Evolutionary conservation across 768 basidiomycete species (phyloP), one percentile per base, ranked within the genome.

Genomic region (Sporobolomyces roseus): DNA sequence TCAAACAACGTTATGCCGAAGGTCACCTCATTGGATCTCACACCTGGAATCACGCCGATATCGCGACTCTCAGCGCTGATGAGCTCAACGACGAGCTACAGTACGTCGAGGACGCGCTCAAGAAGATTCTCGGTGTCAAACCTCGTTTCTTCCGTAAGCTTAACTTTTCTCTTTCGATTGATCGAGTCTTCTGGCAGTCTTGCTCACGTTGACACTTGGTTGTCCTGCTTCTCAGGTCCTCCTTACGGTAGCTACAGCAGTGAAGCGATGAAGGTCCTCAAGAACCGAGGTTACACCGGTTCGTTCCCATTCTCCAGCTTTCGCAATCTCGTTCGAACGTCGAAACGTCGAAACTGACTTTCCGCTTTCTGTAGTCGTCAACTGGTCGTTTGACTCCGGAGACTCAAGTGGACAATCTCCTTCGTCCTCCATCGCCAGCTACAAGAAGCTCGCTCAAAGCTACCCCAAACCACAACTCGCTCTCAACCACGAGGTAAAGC

Each of bases 41-140:
- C 36, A 62, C 63, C 1, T 64, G 67, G 68, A 21, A 33, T 10
- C 63, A 76, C 48, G 46, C 33, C 30, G 70, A 76, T 63, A 68
- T 76, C 25, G 21, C 74, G 10, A 61, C 21, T 13, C 45, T 76
- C 17, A 61, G 65, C 6, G 33, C 36, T 16, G 45, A 59, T 4
- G 43, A 73, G 35, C 58, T 76, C 30, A 71, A 72, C 59, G n/a
- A 52, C 17, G 72, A 76, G 61, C 54, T 76, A 25, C 38, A 66
- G 23, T 58, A 66, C 27, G 68, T 76, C 45, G 75, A 75, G 38
- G 58, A 53, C 0, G 74, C 75, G 1, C 43, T 75, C 8, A 65
- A 61, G 68, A 76, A 75, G 70, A 76, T 75, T 50, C 58, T 76
- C 36, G 73, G 73, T 19, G 29, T 75, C 65, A 68, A 71, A 52